phyloP scores from a whole-genome alignment of 2,329 filamentous ascomycete genomes.

The Ophiostoma sp. region DNA sequence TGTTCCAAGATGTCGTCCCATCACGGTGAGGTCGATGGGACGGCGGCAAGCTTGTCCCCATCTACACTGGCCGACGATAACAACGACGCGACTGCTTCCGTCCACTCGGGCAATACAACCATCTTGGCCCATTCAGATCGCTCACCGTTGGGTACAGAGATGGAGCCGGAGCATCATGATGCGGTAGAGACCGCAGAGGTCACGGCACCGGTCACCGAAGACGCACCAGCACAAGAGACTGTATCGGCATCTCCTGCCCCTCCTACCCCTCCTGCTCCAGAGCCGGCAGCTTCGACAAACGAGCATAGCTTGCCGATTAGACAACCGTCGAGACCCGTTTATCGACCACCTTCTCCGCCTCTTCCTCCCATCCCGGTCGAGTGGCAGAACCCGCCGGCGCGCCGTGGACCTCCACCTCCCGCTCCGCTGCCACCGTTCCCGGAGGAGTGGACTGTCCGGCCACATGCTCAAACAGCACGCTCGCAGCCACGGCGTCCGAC shows the following conservation, averaged over 20 bases:
- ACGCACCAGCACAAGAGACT: background rate
- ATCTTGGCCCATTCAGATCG: background rate
- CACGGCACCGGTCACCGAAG: background rate
- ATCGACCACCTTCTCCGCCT: background rate
- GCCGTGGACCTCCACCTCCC: background rate
- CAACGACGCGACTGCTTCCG: background rate
- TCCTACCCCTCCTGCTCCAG: background rate
- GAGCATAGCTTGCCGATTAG: background rate
- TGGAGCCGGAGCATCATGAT: background rate
- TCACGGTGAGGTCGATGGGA: constrained; percentile 24
- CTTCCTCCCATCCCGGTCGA: constrained; percentile 3
- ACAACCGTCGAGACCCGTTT: background rate
- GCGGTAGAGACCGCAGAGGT: background rate
- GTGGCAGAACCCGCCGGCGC: background rate
- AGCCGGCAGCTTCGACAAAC: background rate
- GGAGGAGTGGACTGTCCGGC: background rate
- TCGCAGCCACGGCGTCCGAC: background rate
- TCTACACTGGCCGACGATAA: background rate
- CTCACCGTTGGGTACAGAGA: background rate
- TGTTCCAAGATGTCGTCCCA: constrained; percentile 24
- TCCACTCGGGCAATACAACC: background rate
- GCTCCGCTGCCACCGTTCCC: constrained; percentile 4
- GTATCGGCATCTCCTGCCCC: background rate
- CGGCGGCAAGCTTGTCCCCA: background rate
- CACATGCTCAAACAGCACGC: background rate